phyloP scores from a whole-genome alignment of 768 basidiomycete species.

The Coprinopsis cinerea region DNA sequence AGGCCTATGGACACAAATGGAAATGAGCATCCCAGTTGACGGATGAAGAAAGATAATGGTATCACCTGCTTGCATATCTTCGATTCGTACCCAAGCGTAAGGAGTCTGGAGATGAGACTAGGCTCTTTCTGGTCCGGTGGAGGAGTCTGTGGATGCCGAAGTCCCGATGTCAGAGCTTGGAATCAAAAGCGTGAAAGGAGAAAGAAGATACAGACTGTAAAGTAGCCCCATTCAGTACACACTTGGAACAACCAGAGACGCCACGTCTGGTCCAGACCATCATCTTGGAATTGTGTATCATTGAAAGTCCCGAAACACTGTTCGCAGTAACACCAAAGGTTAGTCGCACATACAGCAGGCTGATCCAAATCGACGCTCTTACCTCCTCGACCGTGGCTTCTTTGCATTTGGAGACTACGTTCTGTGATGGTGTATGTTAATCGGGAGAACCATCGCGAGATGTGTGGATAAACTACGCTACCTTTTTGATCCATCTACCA shows the following conservation, averaged over 20 bases:
- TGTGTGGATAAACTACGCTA: neutral
- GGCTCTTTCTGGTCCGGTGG: conserved; percentile 67
- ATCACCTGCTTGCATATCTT: conserved; percentile 28
- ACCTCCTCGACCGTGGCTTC: conserved; percentile 5
- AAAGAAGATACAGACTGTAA: conserved; percentile 46
- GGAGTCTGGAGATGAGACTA: conserved; percentile 71
- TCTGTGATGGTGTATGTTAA: neutral
- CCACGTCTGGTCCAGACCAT: conserved; percentile 69
- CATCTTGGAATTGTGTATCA: conserved; percentile 56
- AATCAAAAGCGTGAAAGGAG: neutral
- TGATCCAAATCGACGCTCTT: too few species aligned
- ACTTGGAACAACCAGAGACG: conserved; percentile 87
- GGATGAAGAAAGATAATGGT: neutral
- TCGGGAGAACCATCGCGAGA: neutral
- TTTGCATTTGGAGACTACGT: conserved; percentile 11
- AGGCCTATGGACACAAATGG: conserved; percentile 28
- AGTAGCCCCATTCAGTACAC: conserved; percentile 96
- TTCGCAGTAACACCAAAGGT: neutral
- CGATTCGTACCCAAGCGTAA: conserved; percentile 42
- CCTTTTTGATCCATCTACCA: conserved; percentile 65
- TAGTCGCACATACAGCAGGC: too few species aligned
- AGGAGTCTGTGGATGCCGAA: conserved; percentile 45
- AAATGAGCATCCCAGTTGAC: neutral
- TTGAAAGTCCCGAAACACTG: conserved; percentile 88
- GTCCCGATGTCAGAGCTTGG: neutral